phyloP scores from a whole-genome alignment of 805 yeast genomes.

The Teunomyces kruisii region DNA sequence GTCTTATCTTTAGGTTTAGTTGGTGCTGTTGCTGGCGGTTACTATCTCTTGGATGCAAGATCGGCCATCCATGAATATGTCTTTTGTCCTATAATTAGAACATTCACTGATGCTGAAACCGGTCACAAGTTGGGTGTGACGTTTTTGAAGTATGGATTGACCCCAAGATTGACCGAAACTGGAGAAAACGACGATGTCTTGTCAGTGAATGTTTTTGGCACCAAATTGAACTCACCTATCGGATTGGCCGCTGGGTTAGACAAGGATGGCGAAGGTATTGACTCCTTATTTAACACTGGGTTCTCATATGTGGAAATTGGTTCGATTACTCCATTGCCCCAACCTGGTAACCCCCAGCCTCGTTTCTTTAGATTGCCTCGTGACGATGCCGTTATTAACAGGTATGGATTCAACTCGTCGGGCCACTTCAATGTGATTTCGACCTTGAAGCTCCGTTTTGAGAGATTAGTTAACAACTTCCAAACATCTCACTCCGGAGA shows the following conservation, averaged over 20 bases:
- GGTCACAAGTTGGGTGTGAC: conserved; percentile 79
- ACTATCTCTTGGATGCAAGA: conserved; percentile 70
- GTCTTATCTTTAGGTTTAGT: conserved; percentile 16
- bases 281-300: conserved; percentile 72
- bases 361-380: conserved; percentile 81
- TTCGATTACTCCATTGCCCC: conserved; percentile 88
- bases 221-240: conserved; percentile 69
- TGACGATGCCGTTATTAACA: conserved; percentile 89
- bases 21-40: conserved; percentile 41
- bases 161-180: conserved; percentile 61
- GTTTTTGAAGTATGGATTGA: conserved; percentile 64
- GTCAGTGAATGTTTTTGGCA: conserved; percentile 64
- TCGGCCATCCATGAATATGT: conserved; percentile 81
- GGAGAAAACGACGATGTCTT: conserved; percentile 41
- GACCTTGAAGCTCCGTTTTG: conserved; percentile 64
- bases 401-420: conserved; percentile 91
- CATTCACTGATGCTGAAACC: conserved; percentile 74
- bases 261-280: conserved; percentile 90
- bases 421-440: conserved; percentile 79
- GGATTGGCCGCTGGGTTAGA: conserved; percentile 97
- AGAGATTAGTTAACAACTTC: conserved; percentile 30
- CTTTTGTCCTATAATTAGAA: conserved; percentile 72
- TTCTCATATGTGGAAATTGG: conserved; percentile 92
- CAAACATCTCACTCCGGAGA: conserved; percentile 12
- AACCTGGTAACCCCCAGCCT: conserved; percentile 93